Evolutionary conservation across 2,329 filamentous ascomycete species (phyloP), one percentile per base, ranked within the genome.

Genomic region (Juglanconis sp.): DNA sequence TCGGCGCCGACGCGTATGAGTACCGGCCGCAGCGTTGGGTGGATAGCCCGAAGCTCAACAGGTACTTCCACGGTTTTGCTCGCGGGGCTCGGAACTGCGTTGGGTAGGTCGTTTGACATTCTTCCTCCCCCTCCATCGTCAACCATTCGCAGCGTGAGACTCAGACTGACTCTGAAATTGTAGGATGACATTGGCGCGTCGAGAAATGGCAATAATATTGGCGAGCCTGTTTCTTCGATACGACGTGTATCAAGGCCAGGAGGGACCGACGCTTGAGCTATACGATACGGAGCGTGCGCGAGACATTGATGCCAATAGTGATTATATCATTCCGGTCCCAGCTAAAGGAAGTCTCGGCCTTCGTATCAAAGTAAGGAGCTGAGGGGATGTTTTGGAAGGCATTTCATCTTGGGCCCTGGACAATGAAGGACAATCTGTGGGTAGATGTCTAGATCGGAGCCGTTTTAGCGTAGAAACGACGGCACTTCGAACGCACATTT

Each of bases 1-100:
- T 63, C 3, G 70, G 68, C 59, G 63, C 66, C 6, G 57, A 59
- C 13, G 61, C 66, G 6, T 56, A 65, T 31, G 62, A 64, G 47
- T 70, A 67, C 56, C 57, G 54, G 11, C 68, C 66, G 1, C 65
- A 69, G 40, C 60, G 68, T 17, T 70, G 69, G 60, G 59, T 69
- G 2, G 68, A 69, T 40, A 67, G 70, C 51, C 67, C 65, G 2
- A 63, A 62, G 36, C 54, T 68, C 10, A 30, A n/a, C 30, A 15
- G 42, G 10, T 34, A 34, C 30, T 54, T 54, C 30, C 10, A n/a
- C 5, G 62, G 63, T 2, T 69, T 69, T 57, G 67, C 68, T 5
- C 64, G 64, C 36, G 66, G 67, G 1, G 46, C 61, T 0, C 62
- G 67, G n/a, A 66, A 68, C 44, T 69, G 68, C 38, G 59, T 71